Conservation (phyloP, 768 basidiomycete genomes). For the Leccinellum luteum region DNA sequence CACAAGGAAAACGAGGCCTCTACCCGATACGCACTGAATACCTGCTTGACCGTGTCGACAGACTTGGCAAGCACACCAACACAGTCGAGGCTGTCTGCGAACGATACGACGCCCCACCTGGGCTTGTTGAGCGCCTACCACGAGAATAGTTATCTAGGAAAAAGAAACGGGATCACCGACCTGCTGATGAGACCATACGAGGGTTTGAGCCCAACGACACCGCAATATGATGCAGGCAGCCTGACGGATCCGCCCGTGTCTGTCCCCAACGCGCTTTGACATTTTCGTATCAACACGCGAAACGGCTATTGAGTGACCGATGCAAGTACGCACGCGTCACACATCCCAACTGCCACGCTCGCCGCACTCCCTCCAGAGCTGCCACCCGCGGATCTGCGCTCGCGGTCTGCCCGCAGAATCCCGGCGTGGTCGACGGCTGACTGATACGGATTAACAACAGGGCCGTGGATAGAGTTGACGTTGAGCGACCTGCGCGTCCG, state of each 20-base stretch:
- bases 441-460: constrained; percentile 74
- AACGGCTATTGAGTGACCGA: not conserved
- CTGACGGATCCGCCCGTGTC: constrained; percentile 96
- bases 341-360: constrained; percentile 83
- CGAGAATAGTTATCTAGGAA: not conserved
- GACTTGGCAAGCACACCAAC: constrained; percentile 76
- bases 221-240: constrained; percentile 92
- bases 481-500: constrained; percentile 63
- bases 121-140: constrained; percentile 4
- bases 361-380: constrained; percentile 96
- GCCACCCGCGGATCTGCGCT: constrained; percentile 76
- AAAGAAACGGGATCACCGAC: constrained; percentile 37
- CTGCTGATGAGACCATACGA: constrained; percentile 91
- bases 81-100: constrained; percentile 93
- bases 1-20: not conserved
- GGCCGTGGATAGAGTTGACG: constrained; percentile 66
- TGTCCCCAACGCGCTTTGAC: constrained; percentile 76
- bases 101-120: constrained; percentile 90
- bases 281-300: constrained; percentile 1
- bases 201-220: constrained; percentile 89
- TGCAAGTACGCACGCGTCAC: constrained; percentile 62
- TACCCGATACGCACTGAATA: constrained; percentile 53
- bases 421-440: constrained; percentile 11
- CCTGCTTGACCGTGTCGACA: constrained; percentile 44
- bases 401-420: constrained; percentile 27